Base-by-base conservation (phyloP, 345 rosid genomes). In the Rhizophora apiculata region DNA sequence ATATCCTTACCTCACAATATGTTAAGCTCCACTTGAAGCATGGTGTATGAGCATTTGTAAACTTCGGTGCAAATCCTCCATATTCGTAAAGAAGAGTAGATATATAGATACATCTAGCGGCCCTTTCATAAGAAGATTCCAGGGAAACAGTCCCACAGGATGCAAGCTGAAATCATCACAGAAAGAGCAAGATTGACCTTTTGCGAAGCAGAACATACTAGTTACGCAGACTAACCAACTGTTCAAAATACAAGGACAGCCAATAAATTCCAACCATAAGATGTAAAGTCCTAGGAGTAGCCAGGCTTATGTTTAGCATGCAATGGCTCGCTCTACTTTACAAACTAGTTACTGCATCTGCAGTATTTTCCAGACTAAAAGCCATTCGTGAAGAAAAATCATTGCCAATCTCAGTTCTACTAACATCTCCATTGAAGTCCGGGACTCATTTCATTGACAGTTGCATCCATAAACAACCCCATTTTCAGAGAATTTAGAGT, bases 61-160 rank as follows among this genome's bases (percentile, higher is more conserved):
- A 74, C 72, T 65, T 83, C 66, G 75, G 70, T 62, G 78, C 78
- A 51, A 78, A 68, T 26, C 73, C 79, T 51, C 76, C 74, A 52
- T 78, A 74, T 65, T 86, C 87, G 70, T 82, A 78, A 68, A 86
- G 64, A 74, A 86, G 79, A 10, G 87, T 83, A 26, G 87, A 86
- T 34, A 82, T 60, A 64, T 82, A 86, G 46, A 83, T 71, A 51
- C 89, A 86, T 75, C 82, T 60, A 22, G 79, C 49, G 59, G 81
- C 85, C 79, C 77, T 86, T 68, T 82, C 89, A 60, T 86, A 86
- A 5, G 87, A 86, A 52, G 86, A 83, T 70, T 80, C 85, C 65
- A 86, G 64, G 29, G 81, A 74, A 64, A 78, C 76, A 66, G 66
- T 82, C 54, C 87, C 87, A 63, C 89, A 83, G 22, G 83, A 86